Evolutionary conservation across 192 early-diverging fungal genomes (phyloP), one percentile per base, ranked within the genome.

Genomic region (Anaeromyces robustus): DNA sequence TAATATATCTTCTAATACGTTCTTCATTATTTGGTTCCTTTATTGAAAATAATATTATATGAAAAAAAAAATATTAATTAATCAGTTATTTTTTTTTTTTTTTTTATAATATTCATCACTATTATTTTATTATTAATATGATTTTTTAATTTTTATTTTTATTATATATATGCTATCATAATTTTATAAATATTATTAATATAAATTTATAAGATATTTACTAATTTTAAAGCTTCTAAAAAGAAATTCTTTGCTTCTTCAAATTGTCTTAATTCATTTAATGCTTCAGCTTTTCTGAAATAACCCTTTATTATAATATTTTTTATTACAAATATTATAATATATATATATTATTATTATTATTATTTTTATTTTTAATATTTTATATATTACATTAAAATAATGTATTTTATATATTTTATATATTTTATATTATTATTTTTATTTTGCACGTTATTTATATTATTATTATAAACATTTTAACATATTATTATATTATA

Each of bases 221-320:
- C 88, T 83, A 89, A 82, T 34, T 80, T 80, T 28, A 85, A 83
- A 16, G 90, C 89, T 0, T 77, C 52, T 77, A 86, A 81, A 79
- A 88, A 89, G 78, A 81, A 79, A 18, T 82, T 80, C 52, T 88
- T 84, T 17, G 91, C 89, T 31, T 88, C 86, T 68, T 87, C 87
- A 79, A 85, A 84, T 16, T 87, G 83, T 0, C 81, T 85, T 79
- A 90, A 79, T 80, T 87, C 86, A 77, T 89, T 79, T 26, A 88
- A 80, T 16, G 89, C 90, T 79, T 92, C 90, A 80, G 85, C 92
- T 29, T 84, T 83, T 39, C 92, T 86, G 84, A 91, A 93, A 78
- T 93, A 87, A 30, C 89, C 92, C 87, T 92, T 86, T 39, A 84
- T 34, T 34, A 7, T 7, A 83, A 82, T 82, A 30, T 77, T 78